A percentile compares a stretch with the other conserved stretches of the same genome.
phyloP scores from a whole-genome alignment of 768 basidiomycete species.

The Saitozyma podzolica region DNA sequence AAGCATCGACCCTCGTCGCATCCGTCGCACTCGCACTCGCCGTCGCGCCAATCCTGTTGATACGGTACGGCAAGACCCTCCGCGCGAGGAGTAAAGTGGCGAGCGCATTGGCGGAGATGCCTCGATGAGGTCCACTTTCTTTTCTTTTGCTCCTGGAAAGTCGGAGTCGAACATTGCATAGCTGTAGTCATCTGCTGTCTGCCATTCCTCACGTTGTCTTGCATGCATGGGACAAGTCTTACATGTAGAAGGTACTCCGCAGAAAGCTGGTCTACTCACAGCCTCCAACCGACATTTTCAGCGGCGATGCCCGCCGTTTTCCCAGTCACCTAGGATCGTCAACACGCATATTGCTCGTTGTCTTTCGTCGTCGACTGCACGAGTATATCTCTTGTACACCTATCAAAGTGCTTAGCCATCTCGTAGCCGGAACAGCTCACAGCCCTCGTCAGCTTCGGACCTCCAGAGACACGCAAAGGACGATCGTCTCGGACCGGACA shows the following conservation, averaged over 20 bases:
- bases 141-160: not conserved
- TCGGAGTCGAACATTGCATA: not conserved
- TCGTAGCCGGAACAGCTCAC: too few species aligned
- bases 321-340: too few species aligned
- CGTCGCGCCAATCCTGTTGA: slow-evolving; percentile 36
- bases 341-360: too few species aligned
- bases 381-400: too few species aligned
- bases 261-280: not conserved
- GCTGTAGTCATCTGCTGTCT: not conserved
- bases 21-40: slow-evolving; percentile 34
- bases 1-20: slow-evolving; percentile 46
- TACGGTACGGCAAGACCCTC: slow-evolving; percentile 41
- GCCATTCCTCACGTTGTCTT: not conserved
- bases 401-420: too few species aligned
- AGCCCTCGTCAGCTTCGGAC: not conserved
- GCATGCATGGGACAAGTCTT: not conserved
- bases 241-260: not conserved
- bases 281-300: too few species aligned
- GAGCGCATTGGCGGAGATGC: slow-evolving; percentile 26
- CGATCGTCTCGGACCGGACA: not conserved
- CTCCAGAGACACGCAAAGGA: not conserved
- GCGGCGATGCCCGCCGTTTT: too few species aligned
- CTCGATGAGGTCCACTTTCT: not conserved
- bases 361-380: too few species aligned
- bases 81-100: slow-evolving; percentile 44